These are phyloP conservation scores for Butyriboletus loyo DNA, from an alignment of 768 basidiomycete genomes.

Conservation along the genomic window DNA sequence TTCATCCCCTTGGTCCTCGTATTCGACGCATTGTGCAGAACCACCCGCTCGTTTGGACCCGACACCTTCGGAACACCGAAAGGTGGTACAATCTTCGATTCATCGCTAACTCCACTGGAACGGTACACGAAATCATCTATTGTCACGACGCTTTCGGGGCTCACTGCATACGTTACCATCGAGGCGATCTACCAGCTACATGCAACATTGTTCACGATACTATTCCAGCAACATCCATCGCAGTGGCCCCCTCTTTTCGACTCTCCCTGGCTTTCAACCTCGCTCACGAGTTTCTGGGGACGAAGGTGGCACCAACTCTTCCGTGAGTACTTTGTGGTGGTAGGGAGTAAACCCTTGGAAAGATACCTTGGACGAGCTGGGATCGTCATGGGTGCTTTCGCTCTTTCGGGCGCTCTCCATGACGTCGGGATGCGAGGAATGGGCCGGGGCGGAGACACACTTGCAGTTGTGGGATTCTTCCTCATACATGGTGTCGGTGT, in stretches of 20 bases:
- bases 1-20: neutral
- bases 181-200: conserved; percentile 40
- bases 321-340: conserved; percentile 50
- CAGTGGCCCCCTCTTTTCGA: conserved; percentile 67
- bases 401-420: conserved; percentile 60
- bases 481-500: conserved; percentile 54
- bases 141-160: conserved; percentile 43
- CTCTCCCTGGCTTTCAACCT: conserved; percentile 54
- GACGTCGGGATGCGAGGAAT: conserved; percentile 56
- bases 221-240: conserved; percentile 47
- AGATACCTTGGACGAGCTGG: conserved; percentile 47
- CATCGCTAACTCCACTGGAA: conserved; percentile 29
- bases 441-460: conserved; percentile 49
- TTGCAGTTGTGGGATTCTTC: conserved; percentile 48
- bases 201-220: conserved; percentile 42
- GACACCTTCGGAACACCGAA: conserved; percentile 34
- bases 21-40: conserved; percentile 3
- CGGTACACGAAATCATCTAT: conserved; percentile 42
- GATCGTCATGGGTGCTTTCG: conserved; percentile 54
- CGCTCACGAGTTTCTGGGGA: conserved; percentile 62
- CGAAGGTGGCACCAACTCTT: conserved; percentile 69
- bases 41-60: conserved; percentile 32
- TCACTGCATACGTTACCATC: conserved; percentile 44
- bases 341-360: conserved; percentile 47
- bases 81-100: conserved; percentile 39